Base-by-base conservation (phyloP, 345 rosid species). In the Ailanthus altissimus region DNA sequence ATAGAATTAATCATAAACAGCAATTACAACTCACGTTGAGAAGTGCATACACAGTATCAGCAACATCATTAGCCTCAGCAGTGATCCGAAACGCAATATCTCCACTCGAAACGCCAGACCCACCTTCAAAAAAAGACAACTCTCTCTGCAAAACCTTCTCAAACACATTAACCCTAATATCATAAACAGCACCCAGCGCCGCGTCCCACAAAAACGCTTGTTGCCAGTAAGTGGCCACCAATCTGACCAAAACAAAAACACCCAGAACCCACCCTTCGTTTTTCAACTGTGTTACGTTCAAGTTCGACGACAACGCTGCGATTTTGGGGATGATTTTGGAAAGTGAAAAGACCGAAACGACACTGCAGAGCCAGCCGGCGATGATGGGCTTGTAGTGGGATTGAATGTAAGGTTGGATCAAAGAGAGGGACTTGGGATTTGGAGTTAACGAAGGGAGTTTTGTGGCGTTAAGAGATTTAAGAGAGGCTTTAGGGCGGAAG, bases 171-270 rank as follows among this genome's bases (percentile, higher is more conserved):
- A 88, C 86, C n/a, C 99, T 86, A 51, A 95, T 85, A 74, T 67
- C 63, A 74, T 81, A 91, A 25, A 84, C 90, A 1, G 92, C 84
- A 26, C 70, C 81, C 72, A 92, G 70, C 51, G 98, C 86, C 1
- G 98, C 99, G 42, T 90, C 90, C 99, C 98, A 95, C 16, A 95
- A 81, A 67, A 90, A 85, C 65, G 94, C 88, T 68, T 93, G 97
- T 79, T 93, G 97, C 45, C 83, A 85, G 82, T 90, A 95, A 58
- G 84, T 72, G n/a, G 92, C 86, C 75, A 90, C 76, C 49, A 86
- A 78, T 76, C 88, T 90, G 38, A 81, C 85, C 26, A 90, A 50
- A 53, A 90, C 83, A 77, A 92, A 72, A 77, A 78, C 80, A 2
- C 84, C 90, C 46, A 93, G 77, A 2, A 80, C 71, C 49, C 88